Evolutionary conservation across 1,139 yeast genomes (phyloP).

Genomic region (Geotrichum fermentans): DNA sequence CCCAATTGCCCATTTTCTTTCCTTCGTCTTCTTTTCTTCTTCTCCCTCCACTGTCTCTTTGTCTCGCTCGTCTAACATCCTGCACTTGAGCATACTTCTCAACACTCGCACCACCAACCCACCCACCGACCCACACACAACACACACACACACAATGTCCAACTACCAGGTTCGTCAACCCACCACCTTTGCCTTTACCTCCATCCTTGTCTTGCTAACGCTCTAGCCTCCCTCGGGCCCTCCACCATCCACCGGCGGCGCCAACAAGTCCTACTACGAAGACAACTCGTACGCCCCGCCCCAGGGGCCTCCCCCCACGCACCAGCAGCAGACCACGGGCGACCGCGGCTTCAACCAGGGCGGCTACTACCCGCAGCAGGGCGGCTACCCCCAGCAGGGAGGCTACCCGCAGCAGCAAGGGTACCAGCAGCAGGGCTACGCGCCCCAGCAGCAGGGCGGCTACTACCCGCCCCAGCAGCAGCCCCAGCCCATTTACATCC

Average conservation of each 20-base stretch:
- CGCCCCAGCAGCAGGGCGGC: constrained; percentile 39
- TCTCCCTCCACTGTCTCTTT: background rate
- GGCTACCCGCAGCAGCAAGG: constrained; percentile 33
- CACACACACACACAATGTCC: background rate
- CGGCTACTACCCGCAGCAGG: constrained; percentile 24
- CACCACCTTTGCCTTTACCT: background rate
- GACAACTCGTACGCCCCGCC: constrained; percentile 6
- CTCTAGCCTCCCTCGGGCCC: constrained; percentile 1
- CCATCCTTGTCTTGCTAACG: background rate
- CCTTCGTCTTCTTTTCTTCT: background rate
- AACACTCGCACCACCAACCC: too few relatives aligned
- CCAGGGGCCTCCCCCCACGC: constrained; percentile 13
- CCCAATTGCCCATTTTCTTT: background rate
- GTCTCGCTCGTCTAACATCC: too few relatives aligned
- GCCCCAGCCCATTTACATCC: constrained; percentile 41
- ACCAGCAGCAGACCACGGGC: constrained; percentile 15
- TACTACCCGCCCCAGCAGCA: constrained; percentile 40
- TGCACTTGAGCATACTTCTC: too few relatives aligned
- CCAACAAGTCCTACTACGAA: constrained; percentile 15
- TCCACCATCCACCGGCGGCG: constrained; percentile 3
- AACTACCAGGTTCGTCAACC: background rate
- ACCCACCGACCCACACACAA: too few relatives aligned
- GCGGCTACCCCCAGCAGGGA: constrained; percentile 18
- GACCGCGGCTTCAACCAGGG: constrained; percentile 21
- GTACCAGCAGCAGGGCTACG: constrained; percentile 21